Evolutionary conservation across 768 basidiomycete genomes (phyloP).

Genomic region (Mrakia blollopis): DNA sequence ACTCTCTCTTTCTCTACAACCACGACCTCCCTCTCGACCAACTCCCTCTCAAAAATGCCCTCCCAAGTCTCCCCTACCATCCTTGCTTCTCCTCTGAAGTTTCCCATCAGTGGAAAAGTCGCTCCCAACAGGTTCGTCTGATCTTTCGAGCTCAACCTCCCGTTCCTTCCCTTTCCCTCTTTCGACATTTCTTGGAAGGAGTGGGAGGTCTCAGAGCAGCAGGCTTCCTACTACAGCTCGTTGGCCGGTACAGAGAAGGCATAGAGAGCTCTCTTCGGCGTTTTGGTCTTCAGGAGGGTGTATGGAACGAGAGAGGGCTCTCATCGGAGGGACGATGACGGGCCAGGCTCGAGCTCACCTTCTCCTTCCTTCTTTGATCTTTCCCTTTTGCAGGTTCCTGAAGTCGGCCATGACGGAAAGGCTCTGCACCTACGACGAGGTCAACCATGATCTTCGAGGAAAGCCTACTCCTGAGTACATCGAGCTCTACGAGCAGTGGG

Average conservation of each 20-base stretch:
- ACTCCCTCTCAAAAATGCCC: not conserved
- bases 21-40: no score
- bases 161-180: not conserved
- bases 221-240: no score
- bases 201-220: not conserved
- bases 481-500: slow-evolving; percentile 42
- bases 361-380: not conserved
- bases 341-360: not conserved
- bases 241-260: no score
- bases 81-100: slow-evolving; percentile 36
- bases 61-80: not conserved
- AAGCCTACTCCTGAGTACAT: slow-evolving; percentile 40
- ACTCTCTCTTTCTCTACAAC: not conserved
- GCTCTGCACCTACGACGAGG: slow-evolving; percentile 40
- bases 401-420: slow-evolving; percentile 43
- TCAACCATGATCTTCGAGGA: slow-evolving; percentile 37
- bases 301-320: no score
- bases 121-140: slow-evolving; percentile 37
- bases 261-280: no score
- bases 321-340: no score
- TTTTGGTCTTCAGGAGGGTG: no score
- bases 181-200: slow-evolving; percentile 30
- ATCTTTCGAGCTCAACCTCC: not conserved
- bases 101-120: slow-evolving; percentile 37
- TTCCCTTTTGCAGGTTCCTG: not conserved